phyloP scores from a whole-genome alignment of 805 yeast genomes.

The Isabelozyma heimii region DNA sequence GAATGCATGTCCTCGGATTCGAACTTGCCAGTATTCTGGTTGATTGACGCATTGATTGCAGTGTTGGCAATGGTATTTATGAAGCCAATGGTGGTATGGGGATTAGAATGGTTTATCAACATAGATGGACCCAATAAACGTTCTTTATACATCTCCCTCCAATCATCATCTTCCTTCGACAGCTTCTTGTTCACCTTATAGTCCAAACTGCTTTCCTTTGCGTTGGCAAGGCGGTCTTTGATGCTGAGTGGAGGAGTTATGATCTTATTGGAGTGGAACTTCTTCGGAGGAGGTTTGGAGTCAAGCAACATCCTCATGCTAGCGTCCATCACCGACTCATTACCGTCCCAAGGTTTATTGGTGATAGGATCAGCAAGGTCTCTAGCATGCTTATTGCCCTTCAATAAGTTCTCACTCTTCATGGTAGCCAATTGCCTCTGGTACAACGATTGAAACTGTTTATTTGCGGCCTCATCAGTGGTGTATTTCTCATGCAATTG shows the following conservation, averaged over 20 bases:
- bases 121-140: slow-evolving; percentile 57
- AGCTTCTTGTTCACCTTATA: slow-evolving; percentile 48
- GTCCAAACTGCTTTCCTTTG: slow-evolving; percentile 65
- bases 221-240: slow-evolving; percentile 48
- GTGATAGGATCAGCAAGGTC: slow-evolving; percentile 16
- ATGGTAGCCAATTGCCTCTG: slow-evolving; percentile 19
- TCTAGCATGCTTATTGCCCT: slow-evolving; percentile 27
- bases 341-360: slow-evolving; percentile 30
- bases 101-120: slow-evolving; percentile 39
- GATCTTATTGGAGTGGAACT: slow-evolving; percentile 2
- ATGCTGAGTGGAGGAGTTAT: slow-evolving; percentile 19
- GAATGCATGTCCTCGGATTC: slow-evolving; percentile 44
- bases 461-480: slow-evolving; percentile 1
- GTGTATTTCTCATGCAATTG: slow-evolving; percentile 11
- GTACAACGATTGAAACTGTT: slow-evolving; percentile 6
- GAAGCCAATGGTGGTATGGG: slow-evolving; percentile 45
- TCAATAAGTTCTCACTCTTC: slow-evolving; percentile 28
- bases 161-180: slow-evolving; percentile 41
- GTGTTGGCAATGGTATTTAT: slow-evolving; percentile 72
- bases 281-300: slow-evolving; percentile 18
- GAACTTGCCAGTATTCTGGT: slow-evolving; percentile 69
- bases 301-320: slow-evolving; percentile 33
- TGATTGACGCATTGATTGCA: slow-evolving; percentile 61
- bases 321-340: slow-evolving; percentile 22
- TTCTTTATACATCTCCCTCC: slow-evolving; percentile 62